Evolutionary conservation across 2,329 filamentous ascomycete species (phyloP), one percentile per base, ranked within the genome.

Genomic region (Paecilomyces niveus): DNA sequence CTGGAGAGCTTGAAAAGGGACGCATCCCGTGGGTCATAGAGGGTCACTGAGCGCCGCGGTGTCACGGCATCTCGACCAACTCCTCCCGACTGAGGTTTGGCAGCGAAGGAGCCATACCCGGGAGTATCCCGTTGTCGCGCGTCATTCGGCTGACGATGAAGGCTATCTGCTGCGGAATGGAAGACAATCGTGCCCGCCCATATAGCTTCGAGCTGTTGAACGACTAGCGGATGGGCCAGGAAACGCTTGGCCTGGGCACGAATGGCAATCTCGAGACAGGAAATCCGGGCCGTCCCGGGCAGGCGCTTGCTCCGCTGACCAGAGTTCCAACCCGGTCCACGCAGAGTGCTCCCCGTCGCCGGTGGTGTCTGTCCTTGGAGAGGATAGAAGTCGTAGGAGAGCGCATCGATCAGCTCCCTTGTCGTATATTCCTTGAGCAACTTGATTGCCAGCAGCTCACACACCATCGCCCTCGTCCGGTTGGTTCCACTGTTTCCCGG

Each of bases 121-220:
- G 54, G 55, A 2, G 56, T 55, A 29, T 57, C 62, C 54, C 57
- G 62, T 7, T 67, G 69, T 4, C 66, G 67, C 1, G 73, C 64
- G 22, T 73, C 68, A 7, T 76, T 71, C 31, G 79, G 81, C 54
- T 76, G 75, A 51, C 91, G 86, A 72, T 97, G 93, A 24, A 97
- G 78, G 63, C 84, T 89, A 72, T 97, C 92, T 4, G 91, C 90
- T 11, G 88, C 86, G 1, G 91, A 94, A 74, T 96, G 92, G 69
- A 97, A 97, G 64, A 94, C 92, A 63, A 97, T 94, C 18, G 89
- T 93, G 29, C 93, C 93, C 21, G 91, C 93, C 93, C 93, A 97
- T 61, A 97, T 96, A 52, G 92, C 92, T 73, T 97, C 92, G n/a
- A 97, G 81, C 70, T 97, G 92, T 72, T 95, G 91, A 8, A 97